Evolutionary conservation across 305 asterid genomes (phyloP).

Genomic region (Fraxinus albicans): DNA sequence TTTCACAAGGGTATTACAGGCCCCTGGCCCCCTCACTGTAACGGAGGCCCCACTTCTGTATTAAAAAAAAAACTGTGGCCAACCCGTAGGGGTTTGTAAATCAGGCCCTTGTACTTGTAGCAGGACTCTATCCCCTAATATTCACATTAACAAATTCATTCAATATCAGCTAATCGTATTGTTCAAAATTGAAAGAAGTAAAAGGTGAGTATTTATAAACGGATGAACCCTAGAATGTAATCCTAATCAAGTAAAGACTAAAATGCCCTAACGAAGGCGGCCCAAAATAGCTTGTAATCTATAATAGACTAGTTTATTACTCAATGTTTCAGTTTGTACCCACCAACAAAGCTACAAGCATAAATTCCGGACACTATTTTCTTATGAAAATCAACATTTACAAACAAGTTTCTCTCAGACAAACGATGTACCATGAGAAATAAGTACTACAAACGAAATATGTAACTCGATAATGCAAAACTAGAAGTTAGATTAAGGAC

Average conservation of each 20-base stretch:
- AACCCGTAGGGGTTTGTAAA: too few species aligned
- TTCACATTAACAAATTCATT: not conserved
- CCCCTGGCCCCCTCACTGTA: too few species aligned
- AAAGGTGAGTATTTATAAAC: not conserved
- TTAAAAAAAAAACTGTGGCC: too few species aligned
- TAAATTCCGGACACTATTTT: not conserved
- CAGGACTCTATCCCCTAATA: too few species aligned
- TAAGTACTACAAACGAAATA: not conserved
- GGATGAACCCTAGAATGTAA: not conserved
- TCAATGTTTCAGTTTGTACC: not conserved
- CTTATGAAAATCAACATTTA: constrained; percentile 26
- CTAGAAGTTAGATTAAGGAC: constrained; percentile 4
- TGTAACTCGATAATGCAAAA: constrained; percentile 18
- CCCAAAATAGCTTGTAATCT: not conserved
- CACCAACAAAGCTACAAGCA: not conserved
- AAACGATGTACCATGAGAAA: constrained; percentile 1
- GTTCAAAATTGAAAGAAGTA: not conserved
- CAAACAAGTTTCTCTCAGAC: constrained; percentile 14
- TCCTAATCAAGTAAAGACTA: not conserved
- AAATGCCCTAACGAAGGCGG: not conserved
- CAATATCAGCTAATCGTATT: not conserved
- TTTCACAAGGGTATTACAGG: too few species aligned
- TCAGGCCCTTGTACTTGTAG: too few species aligned
- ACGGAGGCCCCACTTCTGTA: too few species aligned
- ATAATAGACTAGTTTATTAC: not conserved